Evolutionary conservation across 2,329 filamentous ascomycete genomes (phyloP), one percentile per base, ranked within the genome.

Genomic region (Colletotrichum phormii): DNA sequence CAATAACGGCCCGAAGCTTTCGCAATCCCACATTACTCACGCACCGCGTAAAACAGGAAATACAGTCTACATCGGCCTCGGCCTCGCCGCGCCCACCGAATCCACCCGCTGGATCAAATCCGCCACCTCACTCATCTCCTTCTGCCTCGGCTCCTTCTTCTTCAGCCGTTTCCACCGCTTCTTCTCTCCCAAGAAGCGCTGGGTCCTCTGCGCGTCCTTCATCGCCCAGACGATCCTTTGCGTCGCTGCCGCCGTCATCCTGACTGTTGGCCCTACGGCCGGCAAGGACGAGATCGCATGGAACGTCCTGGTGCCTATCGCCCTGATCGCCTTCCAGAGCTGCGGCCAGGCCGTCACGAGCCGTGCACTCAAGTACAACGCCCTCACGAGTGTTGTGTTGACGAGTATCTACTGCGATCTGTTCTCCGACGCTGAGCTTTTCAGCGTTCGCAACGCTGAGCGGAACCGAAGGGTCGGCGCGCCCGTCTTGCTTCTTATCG

Each of bases 341-440:
- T 92, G 92, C 67, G 94, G 93, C 0, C 94, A 96, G 80, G 93
- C 93, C 1, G 91, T 95, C n/a, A 89, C 90, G 0, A 94, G 92
- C 77, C 84, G 93, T 4, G 90, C 92, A 0, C 81, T 96, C 72
- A 88, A 91, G 77, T 92, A 91, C 78, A 91, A 90, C 71, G 90
- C 91, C 2, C 83, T 96, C 24, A 95, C 93, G 0, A 95, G 92
- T 74, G 93, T 95, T 18, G 94, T 95, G 3, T 82, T 97, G 72
- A 96, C 94, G 1, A 95, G 92, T 79, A 91, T 94, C 74, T 96
- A 95, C 83, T 95, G 93, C 79, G 94, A 96, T 79, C 79, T 96
- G 24, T 94, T 94, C 76, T 93, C 91, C 1, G 93, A 95, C 69
- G 82, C 83, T 37, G 80, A 86, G 29, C 77, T 90, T 4, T 86